Evolutionary conservation across 2,329 filamentous ascomycete genomes (phyloP).

Genomic region (Fusarium illudens): DNA sequence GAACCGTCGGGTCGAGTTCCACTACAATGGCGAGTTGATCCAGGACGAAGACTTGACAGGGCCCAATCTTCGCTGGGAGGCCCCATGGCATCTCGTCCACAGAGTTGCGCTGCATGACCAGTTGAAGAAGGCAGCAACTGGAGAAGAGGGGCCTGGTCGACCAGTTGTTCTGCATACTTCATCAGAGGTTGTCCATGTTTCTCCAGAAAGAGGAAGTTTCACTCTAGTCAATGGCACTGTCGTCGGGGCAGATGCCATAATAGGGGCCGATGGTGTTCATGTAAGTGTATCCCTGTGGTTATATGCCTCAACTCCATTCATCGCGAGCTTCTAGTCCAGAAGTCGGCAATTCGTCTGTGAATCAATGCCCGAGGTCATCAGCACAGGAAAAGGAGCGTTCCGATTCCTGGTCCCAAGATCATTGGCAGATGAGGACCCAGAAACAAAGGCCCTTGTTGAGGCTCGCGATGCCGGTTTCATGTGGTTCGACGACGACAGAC

Average conservation of each 20-base stretch:
- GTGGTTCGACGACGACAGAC: constrained; percentile 53
- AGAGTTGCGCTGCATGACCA: constrained; percentile 60
- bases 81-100: constrained; percentile 60
- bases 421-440: constrained; percentile 45
- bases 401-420: constrained; percentile 59
- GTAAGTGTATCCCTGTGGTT: constrained; percentile 35
- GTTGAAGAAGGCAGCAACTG: constrained; percentile 56
- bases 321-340: constrained; percentile 19
- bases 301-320: background rate
- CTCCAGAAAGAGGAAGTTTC: constrained; percentile 51
- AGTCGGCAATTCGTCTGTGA: constrained; percentile 39
- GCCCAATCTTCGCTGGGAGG: constrained; percentile 54
- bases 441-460: constrained; percentile 25
- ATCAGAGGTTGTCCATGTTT: constrained; percentile 54
- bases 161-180: constrained; percentile 52
- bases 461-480: constrained; percentile 39
- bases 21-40: constrained; percentile 48
- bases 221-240: constrained; percentile 55
- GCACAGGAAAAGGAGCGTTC: constrained; percentile 63
- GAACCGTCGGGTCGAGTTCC: constrained; percentile 48
- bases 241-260: constrained; percentile 57
- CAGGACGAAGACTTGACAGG: constrained; percentile 46
- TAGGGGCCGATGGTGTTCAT: constrained; percentile 65
- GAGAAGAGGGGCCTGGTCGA: constrained; percentile 46
- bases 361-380: constrained; percentile 44